Base-by-base conservation (phyloP, 805 yeast genomes). In the Spathaspora girioi region DNA sequence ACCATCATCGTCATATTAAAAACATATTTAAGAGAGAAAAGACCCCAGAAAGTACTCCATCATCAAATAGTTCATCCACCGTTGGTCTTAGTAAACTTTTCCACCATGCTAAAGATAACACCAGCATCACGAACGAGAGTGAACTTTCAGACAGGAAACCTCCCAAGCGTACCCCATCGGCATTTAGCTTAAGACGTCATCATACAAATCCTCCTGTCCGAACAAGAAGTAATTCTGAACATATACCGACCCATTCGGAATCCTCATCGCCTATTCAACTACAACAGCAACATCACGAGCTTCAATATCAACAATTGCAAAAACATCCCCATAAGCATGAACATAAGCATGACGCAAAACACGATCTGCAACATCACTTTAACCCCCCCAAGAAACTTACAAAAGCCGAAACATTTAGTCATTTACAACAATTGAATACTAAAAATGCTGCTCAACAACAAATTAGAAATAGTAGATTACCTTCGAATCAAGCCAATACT, bases 361-460 rank as follows among this genome's bases (percentile, higher is more conserved):
- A 11, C n/a, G n/a, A n/a, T n/a, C n/a, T n/a, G 2, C 45, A n/a
- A 12, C 38, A 8, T 31, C 50, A 31, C 23, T 23, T 31, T 18
- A 47, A 35, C 2, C 48, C 14, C 4, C 53, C 55, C 1, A 56
- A 56, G 44, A 59, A 60, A 43, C 51, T 63, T 14, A 46, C 63
- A 20, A 64, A 62, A 49, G 75, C 73, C 2, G 75, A 73, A 51
- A 72, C 78, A 1, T 46, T 68, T 53, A 67, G 69, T 20, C 75
- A 71, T 58, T 54, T 70, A n/a, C 70, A 70, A 46, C 65, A 62
- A 19, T 43, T 69, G 45, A 68, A 67, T 54, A 56, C 65, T 18
- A 65, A 62, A 48, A 67, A 67, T 53, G 65, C 67, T 8, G 52
- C 59, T 11, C 54, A 58, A 32, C 56, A 53, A 42, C 58, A 54